A percentile compares a stretch with the other conserved stretches of the same genome.
Conservation (phyloP, 106 monocot species). For the Dioscorea zingiberensis region DNA sequence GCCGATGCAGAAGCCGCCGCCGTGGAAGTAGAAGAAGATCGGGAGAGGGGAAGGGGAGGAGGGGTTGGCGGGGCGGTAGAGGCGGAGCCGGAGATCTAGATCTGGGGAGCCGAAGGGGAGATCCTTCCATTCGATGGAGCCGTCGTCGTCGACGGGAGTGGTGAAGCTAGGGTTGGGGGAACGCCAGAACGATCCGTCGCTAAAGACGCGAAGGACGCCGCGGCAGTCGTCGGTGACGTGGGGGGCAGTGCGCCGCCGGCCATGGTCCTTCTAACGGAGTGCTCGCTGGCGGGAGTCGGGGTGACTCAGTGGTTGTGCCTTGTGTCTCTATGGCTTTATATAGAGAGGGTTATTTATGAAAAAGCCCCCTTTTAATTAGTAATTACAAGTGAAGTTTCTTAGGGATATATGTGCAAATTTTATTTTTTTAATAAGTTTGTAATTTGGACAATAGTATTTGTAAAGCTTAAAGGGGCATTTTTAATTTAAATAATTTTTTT, state of each 20-base stretch:
- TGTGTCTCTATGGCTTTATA: too few relatives aligned
- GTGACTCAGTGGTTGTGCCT: too few relatives aligned
- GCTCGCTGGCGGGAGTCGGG: too few relatives aligned
- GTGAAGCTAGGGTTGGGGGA: conserved; percentile 33
- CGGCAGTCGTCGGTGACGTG: conserved; percentile 54
- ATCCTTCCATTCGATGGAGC: conserved; percentile 54
- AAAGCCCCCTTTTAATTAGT: too few relatives aligned
- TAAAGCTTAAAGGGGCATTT: too few relatives aligned
- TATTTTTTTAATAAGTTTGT: too few relatives aligned
- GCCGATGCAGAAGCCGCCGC: conserved; percentile 87
- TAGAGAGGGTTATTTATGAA: too few relatives aligned
- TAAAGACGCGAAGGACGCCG: conserved; percentile 57
- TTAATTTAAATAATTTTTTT: too few relatives aligned
- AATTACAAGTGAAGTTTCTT: too few relatives aligned
- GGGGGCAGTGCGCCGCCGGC: conserved; percentile 2
- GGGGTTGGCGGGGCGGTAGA: conserved; percentile 28
- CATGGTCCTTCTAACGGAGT: too few relatives aligned
- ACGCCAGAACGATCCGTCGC: conserved; percentile 63
- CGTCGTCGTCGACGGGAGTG: conserved; percentile 52
- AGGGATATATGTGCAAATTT: too few relatives aligned
- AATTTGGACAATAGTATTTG: too few relatives aligned
- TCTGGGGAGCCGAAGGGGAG: conserved; percentile 25
- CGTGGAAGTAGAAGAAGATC: conserved; percentile 83
- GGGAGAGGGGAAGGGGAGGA: conserved; percentile 36
- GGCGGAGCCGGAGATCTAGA: conserved; percentile 52